Evolutionary conservation across 23 red algal species (phyloP), one percentile per base, ranked within the genome.

Genomic region (Cyanidium caldarium): DNA sequence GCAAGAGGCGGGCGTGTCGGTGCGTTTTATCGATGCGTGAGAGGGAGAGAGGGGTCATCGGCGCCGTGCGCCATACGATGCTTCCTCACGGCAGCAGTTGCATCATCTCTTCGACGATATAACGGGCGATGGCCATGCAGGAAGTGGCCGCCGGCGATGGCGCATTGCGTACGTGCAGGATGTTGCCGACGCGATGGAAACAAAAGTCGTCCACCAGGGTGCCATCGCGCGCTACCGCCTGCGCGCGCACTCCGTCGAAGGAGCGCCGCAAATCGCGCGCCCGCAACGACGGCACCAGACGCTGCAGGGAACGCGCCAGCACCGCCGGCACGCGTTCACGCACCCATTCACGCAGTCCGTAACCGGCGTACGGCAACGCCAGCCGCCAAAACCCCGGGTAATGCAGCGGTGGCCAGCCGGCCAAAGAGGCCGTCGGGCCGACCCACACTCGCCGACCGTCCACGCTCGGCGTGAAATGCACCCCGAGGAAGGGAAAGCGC

Each of bases 401-500:
- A 7, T 61, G 51, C 7, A 61, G 7, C 21, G 0, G 68, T 58
- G 34, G 78, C 58, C 72, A 82, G 45, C 77, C 65, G 1, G 79
- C 73, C 26, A 84, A 67, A 0, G 74, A 72, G 7, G 86, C 86
- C 46, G 71, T 84, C 21, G 86, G 86, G 1, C 86, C 86, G 14
- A 92, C 76, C 39, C 77, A 76, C 5, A 92, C 65, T 5, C 51
- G 51, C 58, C 81, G 68, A 23, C 79, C 86, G 2, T 76, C 70
- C 17, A 84, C 77, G 16, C 78, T 79, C 21, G 79, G 86, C 42
- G 86, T 92, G 33, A 92, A 92, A 40, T 92, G 86, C 12, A 92
- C 76, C 25, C 86, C 86, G 30, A 83, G 73, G 45, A 92, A 92
- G 1, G 86, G 86, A 15, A 45, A 33, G n/a, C 68, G 41, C 19